Conservation (phyloP, 108 stramenopile species). For the Conticribra guillardii region DNA sequence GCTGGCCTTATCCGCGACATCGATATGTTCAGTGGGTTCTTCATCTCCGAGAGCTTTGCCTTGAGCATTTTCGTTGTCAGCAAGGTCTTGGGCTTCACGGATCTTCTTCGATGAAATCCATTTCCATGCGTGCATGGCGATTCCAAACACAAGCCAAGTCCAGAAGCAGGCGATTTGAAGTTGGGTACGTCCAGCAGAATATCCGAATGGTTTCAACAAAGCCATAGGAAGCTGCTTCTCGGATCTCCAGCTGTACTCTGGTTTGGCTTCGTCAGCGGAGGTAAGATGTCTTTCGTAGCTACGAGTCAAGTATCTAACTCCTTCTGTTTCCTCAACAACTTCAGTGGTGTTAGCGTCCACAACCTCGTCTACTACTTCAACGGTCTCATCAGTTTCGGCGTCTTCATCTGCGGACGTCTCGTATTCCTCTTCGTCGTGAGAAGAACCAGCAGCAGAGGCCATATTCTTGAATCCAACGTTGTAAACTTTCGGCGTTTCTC, state of each 20-base stretch:
- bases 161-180: conserved; percentile 71
- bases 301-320: too few species aligned
- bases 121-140: conserved; percentile 62
- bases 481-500: conserved; percentile 64
- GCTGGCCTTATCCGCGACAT: too few species aligned
- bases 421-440: background rate
- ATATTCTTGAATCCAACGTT: conserved; percentile 40
- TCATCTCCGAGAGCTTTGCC: conserved; percentile 17
- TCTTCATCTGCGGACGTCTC: background rate
- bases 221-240: conserved; percentile 74
- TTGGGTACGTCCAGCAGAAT: conserved; percentile 69
- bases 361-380: background rate
- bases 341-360: too few species aligned
- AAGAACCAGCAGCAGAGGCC: background rate
- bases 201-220: conserved; percentile 82
- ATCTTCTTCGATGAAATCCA: conserved; percentile 41
- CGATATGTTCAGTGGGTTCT: background rate
- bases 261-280: conserved; percentile 3
- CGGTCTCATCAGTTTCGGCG: background rate
- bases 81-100: conserved; percentile 35
- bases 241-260: conserved; percentile 47
- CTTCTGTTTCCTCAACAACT: too few species aligned
- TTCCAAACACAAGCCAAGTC: conserved; percentile 58
- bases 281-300: background rate
- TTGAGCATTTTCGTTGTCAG: conserved; percentile 20